phyloP scores from a whole-genome alignment of 257 asterid species.

The Solanum arcanum region DNA sequence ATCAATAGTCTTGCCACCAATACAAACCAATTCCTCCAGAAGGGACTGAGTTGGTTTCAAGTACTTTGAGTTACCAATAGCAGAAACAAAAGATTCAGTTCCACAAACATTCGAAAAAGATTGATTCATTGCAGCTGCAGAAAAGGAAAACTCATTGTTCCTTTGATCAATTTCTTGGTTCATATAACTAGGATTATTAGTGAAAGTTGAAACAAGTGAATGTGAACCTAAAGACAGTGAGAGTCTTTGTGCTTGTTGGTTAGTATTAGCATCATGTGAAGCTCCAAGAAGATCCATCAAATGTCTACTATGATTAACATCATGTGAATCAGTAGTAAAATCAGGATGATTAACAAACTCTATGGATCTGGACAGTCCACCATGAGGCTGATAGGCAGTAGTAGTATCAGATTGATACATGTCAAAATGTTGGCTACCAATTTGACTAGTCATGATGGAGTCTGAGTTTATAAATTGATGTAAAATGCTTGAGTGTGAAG shows the following conservation, averaged over 20 bases:
- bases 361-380: slow-evolving; percentile 18
- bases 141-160: slow-evolving; percentile 2
- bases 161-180: not conserved
- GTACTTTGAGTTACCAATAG: slow-evolving; percentile 45
- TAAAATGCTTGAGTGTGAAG: slow-evolving; percentile 42
- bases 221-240: slow-evolving; percentile 60
- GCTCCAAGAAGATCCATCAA: slow-evolving; percentile 65
- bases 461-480: slow-evolving; percentile 46
- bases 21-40: slow-evolving; percentile 62
- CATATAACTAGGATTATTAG: slow-evolving; percentile 7
- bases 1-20: slow-evolving; percentile 35
- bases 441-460: slow-evolving; percentile 24
- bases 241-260: slow-evolving; percentile 44
- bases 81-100: slow-evolving; percentile 23
- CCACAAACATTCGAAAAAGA: slow-evolving; percentile 25
- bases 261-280: slow-evolving; percentile 16
- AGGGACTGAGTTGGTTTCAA: slow-evolving; percentile 59
- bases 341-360: slow-evolving; percentile 25
- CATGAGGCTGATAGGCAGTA: slow-evolving; percentile 19
- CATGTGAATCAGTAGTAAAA: slow-evolving; percentile 15
- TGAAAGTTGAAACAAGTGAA: slow-evolving; percentile 10
- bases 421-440: slow-evolving; percentile 30
- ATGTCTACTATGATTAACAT: slow-evolving; percentile 29
- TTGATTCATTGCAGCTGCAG: slow-evolving; percentile 13
- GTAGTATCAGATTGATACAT: slow-evolving; percentile 14